Evolutionary conservation across 768 basidiomycete species (phyloP).

Genomic region (Calocybe indica): DNA sequence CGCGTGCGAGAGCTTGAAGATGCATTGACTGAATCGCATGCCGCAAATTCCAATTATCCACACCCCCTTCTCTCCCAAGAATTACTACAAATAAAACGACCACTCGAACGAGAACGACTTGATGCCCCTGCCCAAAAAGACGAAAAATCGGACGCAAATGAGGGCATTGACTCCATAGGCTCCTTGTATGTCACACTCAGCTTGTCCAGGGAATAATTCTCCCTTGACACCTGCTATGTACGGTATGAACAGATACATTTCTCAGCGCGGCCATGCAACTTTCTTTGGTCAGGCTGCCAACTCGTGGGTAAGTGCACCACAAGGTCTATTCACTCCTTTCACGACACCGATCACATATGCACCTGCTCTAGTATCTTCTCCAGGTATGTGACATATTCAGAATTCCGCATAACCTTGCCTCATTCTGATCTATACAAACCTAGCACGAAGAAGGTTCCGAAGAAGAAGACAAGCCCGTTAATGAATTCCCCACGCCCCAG

Average conservation of each 20-base stretch:
- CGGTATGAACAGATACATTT: conserved; percentile 42
- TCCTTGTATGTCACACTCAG: conserved; percentile 41
- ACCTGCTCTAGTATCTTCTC: conserved; percentile 49
- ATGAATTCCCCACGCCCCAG: conserved; percentile 36
- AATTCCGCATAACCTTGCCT: background rate
- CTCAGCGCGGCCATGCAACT: conserved; percentile 53
- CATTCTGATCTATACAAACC: conserved; percentile 1
- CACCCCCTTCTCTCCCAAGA: conserved; percentile 61
- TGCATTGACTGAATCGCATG: conserved; percentile 50
- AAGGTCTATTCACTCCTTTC: background rate
- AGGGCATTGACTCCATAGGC: conserved; percentile 58
- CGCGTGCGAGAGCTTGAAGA: conserved; percentile 68
- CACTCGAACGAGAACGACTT: conserved; percentile 52
- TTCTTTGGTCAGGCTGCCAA: conserved; percentile 66
- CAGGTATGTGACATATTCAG: conserved; percentile 35
- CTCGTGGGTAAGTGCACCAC: conserved; percentile 49
- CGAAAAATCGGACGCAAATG: conserved; percentile 42
- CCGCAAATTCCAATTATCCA: conserved; percentile 35
- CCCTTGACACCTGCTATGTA: conserved; percentile 3
- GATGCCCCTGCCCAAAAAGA: conserved; percentile 30
- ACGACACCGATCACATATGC: conserved; percentile 2
- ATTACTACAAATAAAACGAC: conserved; percentile 60
- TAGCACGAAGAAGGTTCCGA: conserved; percentile 58
- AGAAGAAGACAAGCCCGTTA: conserved; percentile 37
- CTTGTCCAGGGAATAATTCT: conserved; percentile 10